Evolutionary conservation across 148 eudicot genomes (phyloP).

Genomic region (Heliamphora exappendiculata): DNA sequence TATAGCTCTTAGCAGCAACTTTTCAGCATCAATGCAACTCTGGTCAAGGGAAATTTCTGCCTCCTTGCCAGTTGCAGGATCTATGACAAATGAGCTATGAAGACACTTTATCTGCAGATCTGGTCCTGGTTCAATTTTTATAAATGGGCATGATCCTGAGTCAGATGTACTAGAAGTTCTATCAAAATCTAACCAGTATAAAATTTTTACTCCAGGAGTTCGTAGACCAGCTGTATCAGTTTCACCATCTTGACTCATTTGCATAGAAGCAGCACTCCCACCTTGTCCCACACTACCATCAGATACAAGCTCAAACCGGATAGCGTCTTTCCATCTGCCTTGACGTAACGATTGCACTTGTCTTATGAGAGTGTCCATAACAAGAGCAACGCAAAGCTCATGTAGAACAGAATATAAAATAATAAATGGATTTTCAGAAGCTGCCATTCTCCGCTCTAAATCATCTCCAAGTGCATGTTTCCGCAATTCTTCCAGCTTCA

Average conservation of each 20-base stretch:
- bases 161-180: conserved; percentile 52
- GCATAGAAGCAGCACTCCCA: conserved; percentile 42
- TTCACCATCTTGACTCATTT: conserved; percentile 77
- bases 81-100: conserved; percentile 86
- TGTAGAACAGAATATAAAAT: conserved; percentile 81
- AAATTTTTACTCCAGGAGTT: conserved; percentile 80
- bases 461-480: conserved; percentile 90
- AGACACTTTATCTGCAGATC: conserved; percentile 75
- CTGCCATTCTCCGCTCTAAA: conserved; percentile 98
- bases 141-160: conserved; percentile 56
- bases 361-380: conserved; percentile 93
- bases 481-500: conserved; percentile 75
- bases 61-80: conserved; percentile 80
- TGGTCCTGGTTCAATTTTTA: conserved; percentile 86
- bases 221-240: conserved; percentile 61
- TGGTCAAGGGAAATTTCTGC: conserved; percentile 71
- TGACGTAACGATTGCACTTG: conserved; percentile 73
- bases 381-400: conserved; percentile 82
- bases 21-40: conserved; percentile 88
- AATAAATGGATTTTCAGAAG: conserved; percentile 74
- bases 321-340: conserved; percentile 98
- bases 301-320: conserved; percentile 81
- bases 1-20: conserved; percentile 76
- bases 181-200: conserved; percentile 86
- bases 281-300: conserved; percentile 62